Evolutionary conservation across 768 basidiomycete genomes (phyloP), one percentile per base, ranked within the genome.

Genomic region (Holtermannia corniformis): DNA sequence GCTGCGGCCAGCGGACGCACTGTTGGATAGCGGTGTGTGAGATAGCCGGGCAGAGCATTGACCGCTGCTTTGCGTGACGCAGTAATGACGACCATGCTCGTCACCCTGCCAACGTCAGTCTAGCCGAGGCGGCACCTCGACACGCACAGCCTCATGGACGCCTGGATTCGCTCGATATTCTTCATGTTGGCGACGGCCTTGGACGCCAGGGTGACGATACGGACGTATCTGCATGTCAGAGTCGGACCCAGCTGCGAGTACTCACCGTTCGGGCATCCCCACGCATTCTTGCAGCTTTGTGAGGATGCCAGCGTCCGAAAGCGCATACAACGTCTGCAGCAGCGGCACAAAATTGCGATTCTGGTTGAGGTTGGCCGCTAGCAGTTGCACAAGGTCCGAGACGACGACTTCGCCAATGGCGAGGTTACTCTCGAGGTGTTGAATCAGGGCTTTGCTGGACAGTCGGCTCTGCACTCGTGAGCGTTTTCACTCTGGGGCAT

Each of bases 291-390:
- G 44, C 16, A 40, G 73, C 40, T 72, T 67, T 26, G 74, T 72
- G 51, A 91, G 72, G 2, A 75, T 78, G 51, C 83, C 83, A 32
- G 78, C 81, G 62, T 87, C 84, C 5, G 90, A 75, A 24, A 96
- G 72, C 23, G 84, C 71, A 56, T 82, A 82, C 50, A 88, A 79
- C 1, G 84, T 83, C 62, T 86, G 82, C 55, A 95, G 71, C 11
- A 85, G 78, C 0, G 93, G 91, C n/a, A 95, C 76, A 40, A 93
- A 82, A 24, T 87, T 74, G 10, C 78, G 74, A 64, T 95, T 96
- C 7, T 79, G 78, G 12, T 75, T 70, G 32, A 81, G 60, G 56
- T 84, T 80, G 27, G 74, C 61, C 53, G 78, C 77, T 0, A 78
- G 81, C 52, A 81, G 76, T 3, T 67, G 66, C 21, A 82, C 55